Percentiles rank a stretch among this genome's conserved stretches.
Conservation (phyloP, 495 filamentous ascomycete genomes). For the Penicillium paxilli region DNA sequence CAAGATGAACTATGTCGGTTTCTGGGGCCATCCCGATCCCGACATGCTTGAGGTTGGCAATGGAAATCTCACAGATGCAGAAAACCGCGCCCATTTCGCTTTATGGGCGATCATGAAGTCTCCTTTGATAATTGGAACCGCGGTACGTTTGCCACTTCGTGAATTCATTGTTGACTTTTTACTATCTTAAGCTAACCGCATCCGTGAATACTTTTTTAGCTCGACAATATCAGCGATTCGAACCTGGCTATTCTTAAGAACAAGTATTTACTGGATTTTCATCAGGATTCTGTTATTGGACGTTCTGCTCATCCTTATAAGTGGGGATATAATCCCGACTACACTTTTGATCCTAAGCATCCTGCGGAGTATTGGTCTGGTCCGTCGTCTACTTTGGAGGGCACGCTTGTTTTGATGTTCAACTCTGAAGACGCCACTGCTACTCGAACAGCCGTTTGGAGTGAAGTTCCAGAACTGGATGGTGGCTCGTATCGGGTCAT, state of each 20-base stretch:
- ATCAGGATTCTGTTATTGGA: constrained; percentile 57
- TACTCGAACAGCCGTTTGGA: constrained; percentile 47
- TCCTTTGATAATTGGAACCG: constrained; percentile 59
- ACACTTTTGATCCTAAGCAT: constrained; percentile 57
- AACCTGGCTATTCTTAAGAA: constrained; percentile 61
- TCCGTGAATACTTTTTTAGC: constrained; percentile 23
- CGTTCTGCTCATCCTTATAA: constrained; percentile 61
- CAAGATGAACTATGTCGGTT: constrained; percentile 45
- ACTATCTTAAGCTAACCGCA: background rate
- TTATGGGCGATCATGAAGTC: constrained; percentile 61
- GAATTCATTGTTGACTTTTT: background rate
- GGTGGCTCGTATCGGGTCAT: constrained; percentile 44
- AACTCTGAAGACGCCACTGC: constrained; percentile 42
- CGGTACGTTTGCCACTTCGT: constrained; percentile 24
- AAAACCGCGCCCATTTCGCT: constrained; percentile 51
- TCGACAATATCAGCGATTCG: constrained; percentile 38
- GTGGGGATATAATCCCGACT: constrained; percentile 63
- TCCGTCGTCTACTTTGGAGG: constrained; percentile 40
- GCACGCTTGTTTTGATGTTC: constrained; percentile 54
- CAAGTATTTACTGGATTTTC: constrained; percentile 57
- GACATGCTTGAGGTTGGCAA: constrained; percentile 75
- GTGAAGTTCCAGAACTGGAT: constrained; percentile 54
- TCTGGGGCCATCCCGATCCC: constrained; percentile 58
- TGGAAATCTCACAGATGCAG: constrained; percentile 50
- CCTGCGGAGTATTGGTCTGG: constrained; percentile 66